A percentile compares a stretch with the other conserved stretches of the same genome.
Evolutionary conservation across 129 eudicot genomes (phyloP).

Genomic region (Ambrosia artemisiifolia): DNA sequence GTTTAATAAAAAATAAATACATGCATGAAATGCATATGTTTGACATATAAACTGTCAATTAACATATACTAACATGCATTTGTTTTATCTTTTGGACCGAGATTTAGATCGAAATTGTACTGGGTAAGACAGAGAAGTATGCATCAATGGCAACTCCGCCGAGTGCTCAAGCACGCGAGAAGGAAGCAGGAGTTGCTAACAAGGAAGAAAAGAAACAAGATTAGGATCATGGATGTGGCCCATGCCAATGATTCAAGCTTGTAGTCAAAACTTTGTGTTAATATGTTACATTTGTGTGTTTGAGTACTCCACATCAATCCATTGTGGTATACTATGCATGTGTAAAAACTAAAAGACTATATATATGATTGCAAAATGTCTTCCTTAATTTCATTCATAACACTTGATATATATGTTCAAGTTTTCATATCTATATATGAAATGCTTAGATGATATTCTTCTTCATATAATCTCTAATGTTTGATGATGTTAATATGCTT

Average conservation of each 20-base stretch:
- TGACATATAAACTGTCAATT: neutral
- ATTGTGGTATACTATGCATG: constrained; percentile 37
- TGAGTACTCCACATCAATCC: constrained; percentile 40
- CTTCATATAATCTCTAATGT: neutral
- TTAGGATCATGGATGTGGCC: neutral
- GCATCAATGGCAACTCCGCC: constrained; percentile 49
- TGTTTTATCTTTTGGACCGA: constrained; percentile 4
- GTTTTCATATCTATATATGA: neutral
- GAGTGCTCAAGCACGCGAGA: constrained; percentile 34
- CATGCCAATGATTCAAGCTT: constrained; percentile 26
- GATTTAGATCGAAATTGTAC: constrained; percentile 75
- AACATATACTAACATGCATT: neutral
- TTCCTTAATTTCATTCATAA: constrained; percentile 16
- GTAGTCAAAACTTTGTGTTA: constrained; percentile 34
- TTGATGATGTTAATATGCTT: too few species aligned
- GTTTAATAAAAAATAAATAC: constrained; percentile 4
- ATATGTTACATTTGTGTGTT: constrained; percentile 30
- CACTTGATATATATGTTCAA: constrained; percentile 16
- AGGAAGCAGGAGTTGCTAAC: constrained; percentile 30
- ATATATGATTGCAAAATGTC: constrained; percentile 28
- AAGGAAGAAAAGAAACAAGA: constrained; percentile 32
- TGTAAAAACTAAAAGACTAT: constrained; percentile 17
- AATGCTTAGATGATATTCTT: neutral
- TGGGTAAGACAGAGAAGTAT: constrained; percentile 74
- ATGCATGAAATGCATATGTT: constrained; percentile 9